Percentiles rank a stretch among this genome's conserved stretches.
Evolutionary conservation across 495 filamentous ascomycete genomes (phyloP).

Genomic region (Lophium mytilinum): DNA sequence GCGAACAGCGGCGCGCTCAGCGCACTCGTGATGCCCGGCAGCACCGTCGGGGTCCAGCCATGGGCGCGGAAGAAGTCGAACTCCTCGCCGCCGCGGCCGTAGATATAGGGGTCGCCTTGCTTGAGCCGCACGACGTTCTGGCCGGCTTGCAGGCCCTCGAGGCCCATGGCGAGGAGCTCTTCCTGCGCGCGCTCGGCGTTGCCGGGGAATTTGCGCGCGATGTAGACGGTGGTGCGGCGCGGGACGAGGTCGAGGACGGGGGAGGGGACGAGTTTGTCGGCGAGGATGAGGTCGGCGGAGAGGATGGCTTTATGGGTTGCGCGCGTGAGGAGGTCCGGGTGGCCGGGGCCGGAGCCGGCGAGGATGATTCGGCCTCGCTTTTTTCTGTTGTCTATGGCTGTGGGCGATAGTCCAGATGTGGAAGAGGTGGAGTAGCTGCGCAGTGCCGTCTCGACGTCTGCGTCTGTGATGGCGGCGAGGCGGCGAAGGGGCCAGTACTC

Average conservation of each 20-base stretch:
- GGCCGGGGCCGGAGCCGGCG: constrained; percentile 86
- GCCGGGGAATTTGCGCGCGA: constrained; percentile 94
- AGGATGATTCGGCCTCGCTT: constrained; percentile 65
- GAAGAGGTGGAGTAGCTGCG: constrained; percentile 47
- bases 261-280: constrained; percentile 91
- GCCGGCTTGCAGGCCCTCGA: constrained; percentile 62
- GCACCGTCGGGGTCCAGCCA: constrained; percentile 62
- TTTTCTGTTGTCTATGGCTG: constrained; percentile 7
- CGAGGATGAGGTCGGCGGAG: constrained; percentile 76
- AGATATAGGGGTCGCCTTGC: constrained; percentile 94
- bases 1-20: constrained; percentile 84
- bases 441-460: constrained; percentile 66
- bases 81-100: constrained; percentile 90
- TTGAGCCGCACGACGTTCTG: constrained; percentile 81
- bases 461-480: constrained; percentile 69
- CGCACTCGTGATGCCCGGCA: constrained; percentile 86
- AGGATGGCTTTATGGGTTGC: constrained; percentile 84
- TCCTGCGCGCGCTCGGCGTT: constrained; percentile 91
- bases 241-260: constrained; percentile 84
- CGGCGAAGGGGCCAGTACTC: constrained; percentile 94
- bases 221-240: constrained; percentile 78
- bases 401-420: constrained; percentile 10
- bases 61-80: constrained; percentile 71
- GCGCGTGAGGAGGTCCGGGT: constrained; percentile 81
- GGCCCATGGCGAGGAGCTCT: constrained; percentile 74